phyloP scores from a whole-genome alignment of 306 rosid genomes.

The Castanea crenata region DNA sequence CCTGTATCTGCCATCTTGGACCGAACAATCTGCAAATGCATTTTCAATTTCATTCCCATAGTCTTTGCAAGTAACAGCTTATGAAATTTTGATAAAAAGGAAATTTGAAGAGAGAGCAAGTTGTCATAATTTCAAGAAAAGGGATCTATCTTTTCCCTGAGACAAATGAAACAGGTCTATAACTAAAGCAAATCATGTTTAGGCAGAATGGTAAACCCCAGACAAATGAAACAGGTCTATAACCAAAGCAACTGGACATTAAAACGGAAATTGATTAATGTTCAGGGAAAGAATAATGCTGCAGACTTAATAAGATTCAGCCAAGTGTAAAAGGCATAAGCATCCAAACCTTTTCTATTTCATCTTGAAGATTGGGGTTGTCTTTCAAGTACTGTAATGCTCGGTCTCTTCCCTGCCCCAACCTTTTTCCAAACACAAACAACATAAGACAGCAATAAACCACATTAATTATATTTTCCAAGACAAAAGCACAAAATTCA shows the following conservation, averaged over 20 bases:
- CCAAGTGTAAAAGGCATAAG: constrained; percentile 7
- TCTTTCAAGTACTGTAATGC: constrained; percentile 83
- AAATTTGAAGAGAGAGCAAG: neutral
- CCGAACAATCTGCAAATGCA: constrained; percentile 64
- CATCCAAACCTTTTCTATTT: constrained; percentile 80
- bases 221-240: neutral
- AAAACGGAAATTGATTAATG: neutral
- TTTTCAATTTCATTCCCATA: neutral
- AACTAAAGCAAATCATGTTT: neutral
- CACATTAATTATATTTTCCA: neutral
- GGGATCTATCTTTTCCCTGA: neutral
- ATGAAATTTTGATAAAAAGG: neutral
- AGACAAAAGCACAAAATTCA: constrained; percentile 1
- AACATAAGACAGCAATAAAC: constrained; percentile 22
- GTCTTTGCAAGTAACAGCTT: neutral
- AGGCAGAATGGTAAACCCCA: neutral
- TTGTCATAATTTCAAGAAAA: neutral
- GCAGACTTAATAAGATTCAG: neutral
- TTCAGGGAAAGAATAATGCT: constrained; percentile 8
- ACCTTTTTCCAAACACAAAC: constrained; percentile 41
- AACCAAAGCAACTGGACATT: constrained; percentile 2
- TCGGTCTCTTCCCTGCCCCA: constrained; percentile 98
- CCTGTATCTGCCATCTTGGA: constrained; percentile 53
- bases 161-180: neutral
- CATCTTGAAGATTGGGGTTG: constrained; percentile 66